phyloP scores from a whole-genome alignment of 257 asterid genomes.

The Leonotis leonurus region DNA sequence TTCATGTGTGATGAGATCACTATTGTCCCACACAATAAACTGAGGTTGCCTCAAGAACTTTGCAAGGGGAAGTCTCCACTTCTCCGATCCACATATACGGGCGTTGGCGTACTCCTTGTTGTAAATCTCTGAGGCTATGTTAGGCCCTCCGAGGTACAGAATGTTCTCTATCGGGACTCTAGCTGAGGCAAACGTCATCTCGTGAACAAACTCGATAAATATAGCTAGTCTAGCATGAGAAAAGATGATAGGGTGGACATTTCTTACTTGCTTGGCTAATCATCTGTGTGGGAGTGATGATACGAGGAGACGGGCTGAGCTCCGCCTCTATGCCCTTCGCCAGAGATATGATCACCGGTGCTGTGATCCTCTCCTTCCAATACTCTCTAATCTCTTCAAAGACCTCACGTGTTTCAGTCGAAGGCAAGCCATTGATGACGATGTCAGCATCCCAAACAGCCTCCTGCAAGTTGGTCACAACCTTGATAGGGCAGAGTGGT shows the following conservation, averaged over 20 bases:
- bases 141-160: constrained; percentile 85
- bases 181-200: constrained; percentile 32
- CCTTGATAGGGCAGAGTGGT: constrained; percentile 84
- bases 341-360: constrained; percentile 64
- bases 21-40: constrained; percentile 84
- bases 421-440: constrained; percentile 82
- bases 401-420: constrained; percentile 74
- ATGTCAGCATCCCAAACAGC: constrained; percentile 96
- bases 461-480: constrained; percentile 88
- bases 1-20: constrained; percentile 85
- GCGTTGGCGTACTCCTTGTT: constrained; percentile 88
- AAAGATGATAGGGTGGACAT: background rate
- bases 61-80: constrained; percentile 73
- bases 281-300: constrained; percentile 89
- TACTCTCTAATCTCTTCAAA: constrained; percentile 71
- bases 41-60: constrained; percentile 78
- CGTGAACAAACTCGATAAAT: background rate
- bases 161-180: constrained; percentile 68
- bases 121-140: constrained; percentile 88
- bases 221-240: background rate
- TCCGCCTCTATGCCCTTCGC: constrained; percentile 93
- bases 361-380: constrained; percentile 79
- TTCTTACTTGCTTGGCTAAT: constrained; percentile 77
- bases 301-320: constrained; percentile 60
- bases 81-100: constrained; percentile 77